Evolutionary conservation across 306 rosid genomes (phyloP).

Genomic region (Senna tora): DNA sequence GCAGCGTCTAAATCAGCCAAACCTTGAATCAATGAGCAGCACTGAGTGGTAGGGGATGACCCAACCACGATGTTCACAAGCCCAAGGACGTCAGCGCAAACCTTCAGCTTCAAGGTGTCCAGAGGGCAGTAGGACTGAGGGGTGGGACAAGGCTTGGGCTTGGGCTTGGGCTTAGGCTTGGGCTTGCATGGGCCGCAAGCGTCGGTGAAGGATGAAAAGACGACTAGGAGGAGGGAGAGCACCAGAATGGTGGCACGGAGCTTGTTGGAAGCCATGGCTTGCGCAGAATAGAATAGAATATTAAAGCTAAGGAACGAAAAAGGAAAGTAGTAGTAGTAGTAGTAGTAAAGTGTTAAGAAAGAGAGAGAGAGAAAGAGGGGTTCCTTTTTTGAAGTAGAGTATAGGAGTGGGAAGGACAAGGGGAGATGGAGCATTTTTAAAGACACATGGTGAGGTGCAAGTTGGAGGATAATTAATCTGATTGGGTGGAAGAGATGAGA

Average conservation of each 20-base stretch:
- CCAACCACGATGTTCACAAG: conserved; percentile 52
- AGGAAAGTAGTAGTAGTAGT: too few species aligned
- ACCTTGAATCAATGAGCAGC: conserved; percentile 71
- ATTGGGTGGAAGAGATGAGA: conserved; percentile 51
- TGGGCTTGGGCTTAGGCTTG: conserved; percentile 6
- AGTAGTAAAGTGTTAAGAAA: too few species aligned
- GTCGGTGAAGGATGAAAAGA: conserved; percentile 40
- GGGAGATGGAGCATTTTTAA: conserved; percentile 45
- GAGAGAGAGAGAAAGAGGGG: too few species aligned
- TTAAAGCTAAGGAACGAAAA: too few species aligned
- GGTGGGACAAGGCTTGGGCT: conserved; percentile 25
- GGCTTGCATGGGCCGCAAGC: conserved; percentile 54
- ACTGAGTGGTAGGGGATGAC: conserved; percentile 54
- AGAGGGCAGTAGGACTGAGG: conserved; percentile 46
- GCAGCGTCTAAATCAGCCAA: conserved; percentile 72
- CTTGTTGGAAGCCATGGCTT: conserved; percentile 58
- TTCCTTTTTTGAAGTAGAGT: neutral
- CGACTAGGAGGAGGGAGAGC: conserved; percentile 47
- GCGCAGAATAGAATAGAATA: too few species aligned
- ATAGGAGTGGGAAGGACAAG: conserved; percentile 17
- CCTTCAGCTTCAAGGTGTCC: conserved; percentile 75
- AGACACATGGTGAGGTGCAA: conserved; percentile 53
- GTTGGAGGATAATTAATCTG: conserved; percentile 34
- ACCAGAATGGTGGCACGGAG: conserved; percentile 51
- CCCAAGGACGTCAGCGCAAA: conserved; percentile 61